Conservation (phyloP, 2,329 filamentous ascomycete species). For the Rhexocercosporidium sp. region DNA sequence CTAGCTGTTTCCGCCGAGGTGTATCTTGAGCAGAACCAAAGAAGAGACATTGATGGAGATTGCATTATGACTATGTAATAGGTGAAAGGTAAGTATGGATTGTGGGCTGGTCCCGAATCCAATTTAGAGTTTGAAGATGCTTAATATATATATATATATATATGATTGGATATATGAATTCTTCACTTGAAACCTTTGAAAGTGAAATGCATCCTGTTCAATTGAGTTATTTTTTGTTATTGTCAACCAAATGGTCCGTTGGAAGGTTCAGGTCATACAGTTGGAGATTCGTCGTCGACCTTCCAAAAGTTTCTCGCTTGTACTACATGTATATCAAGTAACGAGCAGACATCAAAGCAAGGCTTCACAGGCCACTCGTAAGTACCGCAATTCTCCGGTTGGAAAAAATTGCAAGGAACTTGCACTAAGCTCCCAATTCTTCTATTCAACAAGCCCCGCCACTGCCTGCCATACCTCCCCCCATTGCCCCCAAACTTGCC, state of each 20-base stretch:
- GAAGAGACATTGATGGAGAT: not conserved
- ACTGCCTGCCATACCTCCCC: too few species aligned
- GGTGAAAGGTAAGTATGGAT: not conserved
- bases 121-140: not conserved
- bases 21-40: not conserved
- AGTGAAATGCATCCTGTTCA: not conserved
- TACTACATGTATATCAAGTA: too few species aligned
- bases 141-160: not conserved
- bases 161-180: not conserved
- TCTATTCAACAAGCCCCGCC: not conserved
- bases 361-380: too few species aligned
- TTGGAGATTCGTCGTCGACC: not conserved
- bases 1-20: not conserved
- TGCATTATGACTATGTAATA: not conserved
- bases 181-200: not conserved
- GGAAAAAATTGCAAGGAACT: too few species aligned
- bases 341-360: too few species aligned
- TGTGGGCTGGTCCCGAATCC: slow-evolving; percentile 1
- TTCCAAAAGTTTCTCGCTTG: not conserved
- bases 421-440: too few species aligned
- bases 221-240: too few species aligned
- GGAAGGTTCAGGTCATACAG: too few species aligned
- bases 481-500: too few species aligned
- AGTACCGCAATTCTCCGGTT: too few species aligned
- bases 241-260: too few species aligned